Percentiles rank a stretch among this genome's conserved stretches.
These are phyloP conservation scores for Durusdinium trenchii DNA, from an alignment of 73 alveolate genomes.

Conservation along the genomic window DNA sequence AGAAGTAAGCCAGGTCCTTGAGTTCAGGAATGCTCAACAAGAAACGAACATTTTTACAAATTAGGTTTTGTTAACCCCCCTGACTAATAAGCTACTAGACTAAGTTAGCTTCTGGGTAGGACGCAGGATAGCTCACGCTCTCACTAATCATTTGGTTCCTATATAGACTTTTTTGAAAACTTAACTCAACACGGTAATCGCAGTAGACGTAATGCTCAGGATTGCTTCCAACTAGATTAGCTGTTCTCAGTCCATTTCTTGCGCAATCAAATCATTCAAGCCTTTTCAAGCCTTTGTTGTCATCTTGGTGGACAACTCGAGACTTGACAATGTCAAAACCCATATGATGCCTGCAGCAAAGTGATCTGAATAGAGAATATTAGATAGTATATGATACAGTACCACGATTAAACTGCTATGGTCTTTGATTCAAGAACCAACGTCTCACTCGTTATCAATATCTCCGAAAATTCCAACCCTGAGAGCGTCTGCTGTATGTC, in stretches of 20 bases:
- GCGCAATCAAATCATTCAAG: too few relatives aligned
- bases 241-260: too few relatives aligned
- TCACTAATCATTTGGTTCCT: too few relatives aligned
- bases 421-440: not conserved
- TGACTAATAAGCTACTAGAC: too few relatives aligned
- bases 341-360: not conserved
- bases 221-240: too few relatives aligned
- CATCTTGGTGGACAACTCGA: too few relatives aligned
- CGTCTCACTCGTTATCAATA: not conserved
- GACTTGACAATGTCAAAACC: too few relatives aligned
- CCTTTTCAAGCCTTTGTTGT: too few relatives aligned
- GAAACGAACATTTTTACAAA: not conserved
- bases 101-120: too few relatives aligned
- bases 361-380: not conserved
- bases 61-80: not conserved
- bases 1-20: slow-evolving; percentile 78
- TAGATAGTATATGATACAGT: not conserved
- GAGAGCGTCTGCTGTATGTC: not conserved
- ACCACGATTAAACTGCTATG: not conserved
- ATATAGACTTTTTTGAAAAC: not conserved
- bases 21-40: too few relatives aligned
- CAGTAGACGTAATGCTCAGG: too few relatives aligned
- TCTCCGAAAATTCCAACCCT: not conserved
- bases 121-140: too few relatives aligned
- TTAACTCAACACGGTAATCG: not conserved